phyloP scores from a whole-genome alignment of 768 basidiomycete genomes.

The Auricularia sp. region DNA sequence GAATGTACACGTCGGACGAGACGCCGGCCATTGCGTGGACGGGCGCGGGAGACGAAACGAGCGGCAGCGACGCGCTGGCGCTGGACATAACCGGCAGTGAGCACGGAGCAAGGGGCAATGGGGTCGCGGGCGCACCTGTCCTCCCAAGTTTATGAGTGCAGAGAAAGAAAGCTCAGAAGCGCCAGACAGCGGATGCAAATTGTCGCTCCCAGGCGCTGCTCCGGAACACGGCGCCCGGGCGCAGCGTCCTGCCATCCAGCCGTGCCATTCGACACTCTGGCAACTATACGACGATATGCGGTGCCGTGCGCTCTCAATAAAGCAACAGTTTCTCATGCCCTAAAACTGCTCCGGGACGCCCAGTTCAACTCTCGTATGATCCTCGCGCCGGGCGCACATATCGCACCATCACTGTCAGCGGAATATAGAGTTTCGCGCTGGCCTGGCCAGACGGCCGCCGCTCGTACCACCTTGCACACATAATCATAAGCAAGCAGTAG shows the following conservation, averaged over 20 bases:
- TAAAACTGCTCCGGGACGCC: no score
- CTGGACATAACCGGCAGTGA: background rate
- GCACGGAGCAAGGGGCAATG: background rate
- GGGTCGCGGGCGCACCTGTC: background rate
- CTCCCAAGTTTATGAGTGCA: background rate
- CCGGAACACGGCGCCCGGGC: no score
- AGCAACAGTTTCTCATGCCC: no score
- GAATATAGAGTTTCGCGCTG: no score
- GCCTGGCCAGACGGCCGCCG: background rate
- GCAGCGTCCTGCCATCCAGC: no score
- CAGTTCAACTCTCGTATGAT: no score
- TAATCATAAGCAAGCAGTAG: background rate
- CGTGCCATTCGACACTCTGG: no score
- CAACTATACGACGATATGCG: no score
- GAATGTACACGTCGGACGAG: slow-evolving; percentile 61
- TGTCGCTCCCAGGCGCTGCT: no score
- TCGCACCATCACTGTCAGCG: no score
- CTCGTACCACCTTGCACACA: background rate
- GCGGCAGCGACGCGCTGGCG: background rate
- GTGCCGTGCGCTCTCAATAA: no score
- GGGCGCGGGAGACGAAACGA: background rate
- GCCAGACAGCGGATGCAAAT: background rate
- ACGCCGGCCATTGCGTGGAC: background rate
- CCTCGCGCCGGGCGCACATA: no score
- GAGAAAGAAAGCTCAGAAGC: background rate